Evolutionary conservation across 495 filamentous ascomycete species (phyloP).

Genomic region (Trichocladium uniseriatum): DNA sequence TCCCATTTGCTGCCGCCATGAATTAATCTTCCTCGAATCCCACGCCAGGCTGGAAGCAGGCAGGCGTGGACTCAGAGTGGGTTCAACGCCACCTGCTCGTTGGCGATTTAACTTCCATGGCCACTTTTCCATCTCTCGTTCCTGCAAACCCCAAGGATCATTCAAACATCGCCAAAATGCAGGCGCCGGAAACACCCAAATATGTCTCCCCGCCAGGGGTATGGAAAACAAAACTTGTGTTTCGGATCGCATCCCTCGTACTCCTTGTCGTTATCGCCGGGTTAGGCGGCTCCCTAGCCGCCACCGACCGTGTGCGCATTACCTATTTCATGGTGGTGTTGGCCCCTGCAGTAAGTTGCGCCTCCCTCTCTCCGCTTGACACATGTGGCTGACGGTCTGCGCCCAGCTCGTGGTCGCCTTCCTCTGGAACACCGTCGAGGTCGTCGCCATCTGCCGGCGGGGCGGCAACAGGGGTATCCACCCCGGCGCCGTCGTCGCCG

Average conservation of each 20-base stretch:
- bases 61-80: too few relatives aligned
- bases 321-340: neutral
- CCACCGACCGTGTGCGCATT: neutral
- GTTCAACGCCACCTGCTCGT: too few relatives aligned
- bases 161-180: too few relatives aligned
- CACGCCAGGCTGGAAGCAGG: too few relatives aligned
- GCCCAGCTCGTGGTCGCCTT: slow-evolving; percentile 1
- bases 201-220: slow-evolving; percentile 6
- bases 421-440: slow-evolving; percentile 14
- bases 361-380: neutral
- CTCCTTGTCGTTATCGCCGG: neutral
- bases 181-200: too few relatives aligned
- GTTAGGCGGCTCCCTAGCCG: neutral
- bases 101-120: too few relatives aligned
- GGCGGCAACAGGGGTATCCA: slow-evolving; percentile 16
- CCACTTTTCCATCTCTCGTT: too few relatives aligned
- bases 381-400: too few relatives aligned
- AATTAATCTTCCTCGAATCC: too few relatives aligned
- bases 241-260: neutral
- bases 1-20: too few relatives aligned
- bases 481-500: slow-evolving; percentile 17
- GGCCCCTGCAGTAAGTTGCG: neutral
- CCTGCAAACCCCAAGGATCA: too few relatives aligned
- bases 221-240: slow-evolving; percentile 3
- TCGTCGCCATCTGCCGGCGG: slow-evolving; percentile 7